Evolutionary conservation across 495 filamentous ascomycete genomes (phyloP).

Genomic region (Symbiotaphrina buchneri): DNA sequence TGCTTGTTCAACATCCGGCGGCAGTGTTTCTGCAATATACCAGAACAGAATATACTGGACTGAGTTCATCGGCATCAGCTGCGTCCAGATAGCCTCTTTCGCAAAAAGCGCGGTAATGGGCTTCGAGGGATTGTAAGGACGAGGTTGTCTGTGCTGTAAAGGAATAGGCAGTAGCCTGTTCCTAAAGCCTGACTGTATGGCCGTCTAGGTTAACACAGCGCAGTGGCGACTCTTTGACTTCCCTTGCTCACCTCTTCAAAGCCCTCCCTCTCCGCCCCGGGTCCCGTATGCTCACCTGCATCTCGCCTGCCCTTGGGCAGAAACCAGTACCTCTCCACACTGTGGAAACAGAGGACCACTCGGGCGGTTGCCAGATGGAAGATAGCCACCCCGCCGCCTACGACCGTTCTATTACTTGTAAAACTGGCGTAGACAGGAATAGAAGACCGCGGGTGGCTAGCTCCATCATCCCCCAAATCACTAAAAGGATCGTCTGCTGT

Average conservation of each 20-base stretch:
- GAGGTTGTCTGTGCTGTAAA: conserved; percentile 17
- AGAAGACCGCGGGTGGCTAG: neutral
- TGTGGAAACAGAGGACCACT: conserved; percentile 21
- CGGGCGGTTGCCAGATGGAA: conserved; percentile 20
- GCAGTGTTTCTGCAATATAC: conserved; percentile 26
- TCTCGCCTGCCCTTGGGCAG: conserved; percentile 23
- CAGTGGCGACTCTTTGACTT: no score
- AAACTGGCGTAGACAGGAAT: conserved; percentile 9
- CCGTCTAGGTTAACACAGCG: no score
- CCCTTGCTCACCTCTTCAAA: conserved; percentile 22
- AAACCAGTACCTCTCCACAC: conserved; percentile 18
- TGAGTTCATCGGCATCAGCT: conserved; percentile 13
- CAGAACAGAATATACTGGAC: conserved; percentile 23
- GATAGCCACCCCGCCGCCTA: conserved; percentile 21
- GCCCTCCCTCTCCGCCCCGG: conserved; percentile 20
- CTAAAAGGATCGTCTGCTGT: no score
- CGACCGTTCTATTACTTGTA: conserved; percentile 8
- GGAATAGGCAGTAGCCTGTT: conserved; percentile 23
- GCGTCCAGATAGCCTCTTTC: conserved; percentile 20
- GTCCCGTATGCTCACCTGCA: conserved; percentile 15
- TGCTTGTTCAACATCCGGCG: conserved; percentile 13
- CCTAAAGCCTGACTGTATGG: conserved; percentile 22
- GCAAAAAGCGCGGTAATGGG: conserved; percentile 8
- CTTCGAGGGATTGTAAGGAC: conserved; percentile 7
- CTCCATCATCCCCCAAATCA: no score